phyloP scores from a whole-genome alignment of 2,329 filamentous ascomycete species.

The Myriosclerotinia scirpicola region DNA sequence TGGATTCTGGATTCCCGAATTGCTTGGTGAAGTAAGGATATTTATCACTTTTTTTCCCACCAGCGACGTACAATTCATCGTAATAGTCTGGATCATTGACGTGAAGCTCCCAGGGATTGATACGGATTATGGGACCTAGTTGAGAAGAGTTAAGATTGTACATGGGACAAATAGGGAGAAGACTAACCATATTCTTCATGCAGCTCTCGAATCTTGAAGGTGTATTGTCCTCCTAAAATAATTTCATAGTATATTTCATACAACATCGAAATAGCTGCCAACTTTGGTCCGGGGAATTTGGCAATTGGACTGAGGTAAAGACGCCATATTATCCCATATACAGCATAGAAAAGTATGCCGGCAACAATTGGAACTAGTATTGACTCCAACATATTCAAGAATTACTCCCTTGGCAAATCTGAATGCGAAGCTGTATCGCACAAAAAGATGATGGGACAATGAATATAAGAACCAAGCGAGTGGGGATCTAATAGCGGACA shows the following conservation, averaged over 20 bases:
- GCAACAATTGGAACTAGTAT: not conserved
- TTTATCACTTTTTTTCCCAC: conserved; percentile 25
- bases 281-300: conserved; percentile 40
- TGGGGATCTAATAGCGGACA: not conserved
- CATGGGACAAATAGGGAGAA: not conserved
- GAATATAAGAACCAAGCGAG: not conserved
- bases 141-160: not conserved
- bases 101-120: conserved; percentile 45
- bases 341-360: conserved; percentile 5
- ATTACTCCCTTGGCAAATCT: not conserved
- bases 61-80: conserved; percentile 43
- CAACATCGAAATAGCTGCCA: conserved; percentile 38
- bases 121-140: conserved; percentile 40
- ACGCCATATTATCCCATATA: conserved; percentile 30
- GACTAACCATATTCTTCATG: conserved; percentile 44
- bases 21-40: conserved; percentile 24
- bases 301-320: conserved; percentile 42
- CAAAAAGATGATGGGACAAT: not conserved
- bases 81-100: conserved; percentile 43
- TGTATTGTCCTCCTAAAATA: conserved; percentile 46
- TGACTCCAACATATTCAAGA: not conserved
- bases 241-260: conserved; percentile 46
- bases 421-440: not conserved
- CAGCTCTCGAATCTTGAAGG: conserved; percentile 45
- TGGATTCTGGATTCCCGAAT: conserved; percentile 21